Base-by-base conservation (phyloP, 2,329 filamentous ascomycete species). In the Neonectria ditissima region DNA sequence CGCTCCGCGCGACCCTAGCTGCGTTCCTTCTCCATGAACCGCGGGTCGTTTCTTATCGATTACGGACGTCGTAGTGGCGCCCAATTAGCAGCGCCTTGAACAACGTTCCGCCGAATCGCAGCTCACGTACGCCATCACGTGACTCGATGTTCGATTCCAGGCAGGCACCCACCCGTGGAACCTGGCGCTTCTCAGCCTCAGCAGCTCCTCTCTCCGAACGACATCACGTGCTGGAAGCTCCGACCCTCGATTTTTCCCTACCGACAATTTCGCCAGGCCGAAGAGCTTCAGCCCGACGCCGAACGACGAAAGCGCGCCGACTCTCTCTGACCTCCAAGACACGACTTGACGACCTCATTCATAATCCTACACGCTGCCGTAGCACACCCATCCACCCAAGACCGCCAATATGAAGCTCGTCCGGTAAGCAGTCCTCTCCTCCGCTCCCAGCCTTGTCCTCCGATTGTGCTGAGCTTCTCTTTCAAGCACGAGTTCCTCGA, bases 381-480 rank as follows among this genome's bases (percentile, higher is more conserved):
- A 41, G 47, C 57, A 45, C 55, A 11, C 57, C 52, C 55, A 56
- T 56, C 26, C 45, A 51, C 32, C 30, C n/a, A 47, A 65, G 44
- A 20, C 72, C 74, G 79, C 68, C 85, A 93, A 81, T 68, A 97
- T 97, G 94, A 97, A 97, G 92, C 92, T 97, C 85, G 94, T 97
- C 81, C 92, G 94, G 94, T 97, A 89, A 84, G 91, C 57, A 52
- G 30, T 48, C 32, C 24, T 20, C 34, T n/a, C 34, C 13, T 16
- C 5, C 14, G 2, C 34, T 16, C 28, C 48, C 55, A 55, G 54
- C 43, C 44, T 32, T 66, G 61, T 63, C 62, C 62, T 59, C 65
- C 59, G 50, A 64, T 63, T 57, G 55, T 68, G 67, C 65, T 70
- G 65, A 69, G 68, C 68, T 66, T 63, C 51, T 65, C 53, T 57